Conservation (phyloP, 345 rosid genomes). For the Gynandropsis gynandra region DNA sequence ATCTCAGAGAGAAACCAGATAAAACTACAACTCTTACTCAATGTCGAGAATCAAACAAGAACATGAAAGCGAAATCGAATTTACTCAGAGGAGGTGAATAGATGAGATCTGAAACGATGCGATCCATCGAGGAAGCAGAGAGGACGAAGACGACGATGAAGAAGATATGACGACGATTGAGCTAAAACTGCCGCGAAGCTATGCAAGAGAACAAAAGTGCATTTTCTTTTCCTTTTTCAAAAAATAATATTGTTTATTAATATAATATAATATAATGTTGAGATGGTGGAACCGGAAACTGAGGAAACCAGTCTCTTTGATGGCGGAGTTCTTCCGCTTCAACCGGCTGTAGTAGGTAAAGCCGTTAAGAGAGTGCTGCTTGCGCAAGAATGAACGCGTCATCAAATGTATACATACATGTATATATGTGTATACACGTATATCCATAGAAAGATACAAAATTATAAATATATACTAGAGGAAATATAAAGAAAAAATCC, state of each 20-base stretch:
- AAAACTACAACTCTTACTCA: neutral
- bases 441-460: no score
- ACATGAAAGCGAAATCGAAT: neutral
- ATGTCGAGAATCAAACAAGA: slow-evolving; percentile 8
- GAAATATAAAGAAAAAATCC: no score
- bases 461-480: no score
- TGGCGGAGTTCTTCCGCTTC: neutral
- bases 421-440: no score
- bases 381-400: no score
- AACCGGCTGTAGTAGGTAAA: slow-evolving; percentile 34
- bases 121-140: slow-evolving; percentile 7
- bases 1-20: neutral
- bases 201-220: neutral
- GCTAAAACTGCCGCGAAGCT: slow-evolving; percentile 5
- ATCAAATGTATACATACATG: no score
- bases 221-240: neutral
- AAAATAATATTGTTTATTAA: neutral
- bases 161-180: slow-evolving; percentile 10
- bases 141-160: neutral
- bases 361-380: no score
- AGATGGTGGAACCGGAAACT: slow-evolving; percentile 18
- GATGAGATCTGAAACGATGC: slow-evolving; percentile 15
- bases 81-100: slow-evolving; percentile 2
- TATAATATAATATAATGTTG: neutral
- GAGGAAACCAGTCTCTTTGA: slow-evolving; percentile 24